phyloP scores from a whole-genome alignment of 805 yeast genomes.

The Wickerhamomyces ciferrii region DNA sequence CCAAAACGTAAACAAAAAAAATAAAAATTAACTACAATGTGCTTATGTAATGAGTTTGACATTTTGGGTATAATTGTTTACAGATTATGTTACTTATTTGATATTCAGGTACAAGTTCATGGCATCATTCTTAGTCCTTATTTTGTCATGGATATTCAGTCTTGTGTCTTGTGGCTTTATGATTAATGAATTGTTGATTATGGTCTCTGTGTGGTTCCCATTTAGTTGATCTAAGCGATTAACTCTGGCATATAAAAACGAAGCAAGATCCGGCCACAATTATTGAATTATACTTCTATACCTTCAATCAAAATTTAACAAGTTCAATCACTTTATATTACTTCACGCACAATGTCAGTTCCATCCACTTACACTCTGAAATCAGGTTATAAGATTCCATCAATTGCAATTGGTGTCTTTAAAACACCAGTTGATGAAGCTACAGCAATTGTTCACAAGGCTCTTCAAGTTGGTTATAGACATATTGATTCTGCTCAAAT shows the following conservation, averaged over 20 bases:
- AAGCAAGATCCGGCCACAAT: too few relatives aligned
- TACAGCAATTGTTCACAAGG: conserved; percentile 40
- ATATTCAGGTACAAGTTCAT: too few relatives aligned
- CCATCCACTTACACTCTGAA: not conserved
- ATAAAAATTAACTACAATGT: not conserved
- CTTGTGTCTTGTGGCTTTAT: too few relatives aligned
- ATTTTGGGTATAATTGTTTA: too few relatives aligned
- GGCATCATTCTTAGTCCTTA: too few relatives aligned
- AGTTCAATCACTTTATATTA: too few relatives aligned
- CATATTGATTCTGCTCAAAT: conserved; percentile 65
- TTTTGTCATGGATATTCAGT: not conserved
- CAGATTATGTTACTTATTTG: too few relatives aligned
- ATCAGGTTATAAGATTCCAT: conserved; percentile 44
- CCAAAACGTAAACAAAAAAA: conserved; percentile 1
- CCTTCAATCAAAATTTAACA: too few relatives aligned
- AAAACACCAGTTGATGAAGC: conserved; percentile 32
- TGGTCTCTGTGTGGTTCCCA: not conserved
- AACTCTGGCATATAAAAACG: too few relatives aligned
- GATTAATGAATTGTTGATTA: not conserved
- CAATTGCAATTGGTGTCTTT: conserved; percentile 47
- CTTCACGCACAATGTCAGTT: not conserved
- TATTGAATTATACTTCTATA: too few relatives aligned
- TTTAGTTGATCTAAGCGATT: too few relatives aligned
- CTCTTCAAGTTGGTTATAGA: conserved; percentile 58
- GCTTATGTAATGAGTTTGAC: not conserved